Conservation (phyloP, 2,329 filamentous ascomycete genomes). For the Tolypocladium tropicale region DNA sequence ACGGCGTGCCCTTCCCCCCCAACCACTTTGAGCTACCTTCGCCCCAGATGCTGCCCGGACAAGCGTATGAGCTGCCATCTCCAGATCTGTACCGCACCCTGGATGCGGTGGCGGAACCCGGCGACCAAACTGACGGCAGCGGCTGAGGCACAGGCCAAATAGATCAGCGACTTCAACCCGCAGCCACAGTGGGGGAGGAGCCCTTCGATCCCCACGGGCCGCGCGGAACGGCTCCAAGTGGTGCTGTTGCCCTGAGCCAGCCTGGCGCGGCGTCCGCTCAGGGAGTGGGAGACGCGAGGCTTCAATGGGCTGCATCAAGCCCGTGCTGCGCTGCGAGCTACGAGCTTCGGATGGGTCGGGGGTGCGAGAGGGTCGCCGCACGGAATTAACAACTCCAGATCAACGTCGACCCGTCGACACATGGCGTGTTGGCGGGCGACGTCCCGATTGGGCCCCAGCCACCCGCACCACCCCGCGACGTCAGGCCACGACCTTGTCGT, state of each 20-base stretch:
- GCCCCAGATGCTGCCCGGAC: constrained; percentile 29
- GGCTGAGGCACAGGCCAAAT: constrained; percentile 2
- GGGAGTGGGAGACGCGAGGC: too few species aligned
- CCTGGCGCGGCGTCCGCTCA: neutral
- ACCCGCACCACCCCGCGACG: constrained; percentile 13
- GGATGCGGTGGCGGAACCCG: constrained; percentile 2
- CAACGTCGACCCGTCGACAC: neutral
- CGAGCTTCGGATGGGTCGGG: neutral
- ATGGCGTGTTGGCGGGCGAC: constrained; percentile 5
- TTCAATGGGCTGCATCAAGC: too few species aligned
- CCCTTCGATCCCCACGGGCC: neutral
- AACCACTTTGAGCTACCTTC: constrained; percentile 37
- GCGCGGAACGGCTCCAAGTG: neutral
- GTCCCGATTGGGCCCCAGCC: constrained; percentile 4
- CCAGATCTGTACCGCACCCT: constrained; percentile 2
- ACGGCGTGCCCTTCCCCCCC: constrained; percentile 32
- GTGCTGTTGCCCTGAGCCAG: neutral
- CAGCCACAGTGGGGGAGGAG: neutral
- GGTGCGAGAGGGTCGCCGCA: neutral
- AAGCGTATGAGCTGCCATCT: constrained; percentile 3
- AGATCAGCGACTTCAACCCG: neutral
- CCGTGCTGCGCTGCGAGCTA: neutral
- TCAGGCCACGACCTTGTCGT: constrained; percentile 19
- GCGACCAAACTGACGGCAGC: neutral
- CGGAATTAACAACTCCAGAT: neutral